phyloP scores from a whole-genome alignment of 2,329 filamentous ascomycete genomes.

The Fusarium sp. region DNA sequence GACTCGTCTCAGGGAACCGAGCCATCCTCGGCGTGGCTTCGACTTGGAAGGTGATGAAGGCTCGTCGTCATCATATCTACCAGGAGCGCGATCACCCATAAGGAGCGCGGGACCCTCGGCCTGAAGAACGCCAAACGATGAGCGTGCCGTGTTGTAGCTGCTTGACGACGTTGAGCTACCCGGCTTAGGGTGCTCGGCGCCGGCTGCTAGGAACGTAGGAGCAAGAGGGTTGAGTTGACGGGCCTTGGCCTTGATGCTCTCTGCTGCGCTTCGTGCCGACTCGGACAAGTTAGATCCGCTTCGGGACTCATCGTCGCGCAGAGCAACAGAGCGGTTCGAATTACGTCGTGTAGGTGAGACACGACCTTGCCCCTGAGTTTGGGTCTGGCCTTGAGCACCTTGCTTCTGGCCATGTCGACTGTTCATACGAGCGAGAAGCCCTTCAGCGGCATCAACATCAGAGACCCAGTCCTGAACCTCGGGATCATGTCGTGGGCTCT shows the following conservation, averaged over 20 bases:
- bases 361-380: slow-evolving; percentile 41
- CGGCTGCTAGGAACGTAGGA: slow-evolving; percentile 41
- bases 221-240: slow-evolving; percentile 51
- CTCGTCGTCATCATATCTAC: slow-evolving; percentile 51
- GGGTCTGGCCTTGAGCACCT: slow-evolving; percentile 5
- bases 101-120: slow-evolving; percentile 65
- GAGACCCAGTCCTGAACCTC: slow-evolving; percentile 71
- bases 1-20: slow-evolving; percentile 75
- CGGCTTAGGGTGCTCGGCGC: slow-evolving; percentile 48
- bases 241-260: slow-evolving; percentile 53
- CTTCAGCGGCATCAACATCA: slow-evolving; percentile 66
- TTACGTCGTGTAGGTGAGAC: slow-evolving; percentile 54
- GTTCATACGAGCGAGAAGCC: slow-evolving; percentile 61
- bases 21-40: slow-evolving; percentile 70
- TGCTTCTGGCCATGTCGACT: slow-evolving; percentile 39
- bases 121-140: slow-evolving; percentile 64
- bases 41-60: slow-evolving; percentile 69
- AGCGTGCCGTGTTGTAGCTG: slow-evolving; percentile 66
- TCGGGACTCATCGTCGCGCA: slow-evolving; percentile 61
- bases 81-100: slow-evolving; percentile 46
- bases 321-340: slow-evolving; percentile 51
- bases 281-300: slow-evolving; percentile 70
- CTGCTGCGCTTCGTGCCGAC: slow-evolving; percentile 60
- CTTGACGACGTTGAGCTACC: slow-evolving; percentile 55
- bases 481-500: slow-evolving; percentile 57